Conservation (phyloP, 345 rosid species). For the Rhodomyrtus tomentosa region DNA sequence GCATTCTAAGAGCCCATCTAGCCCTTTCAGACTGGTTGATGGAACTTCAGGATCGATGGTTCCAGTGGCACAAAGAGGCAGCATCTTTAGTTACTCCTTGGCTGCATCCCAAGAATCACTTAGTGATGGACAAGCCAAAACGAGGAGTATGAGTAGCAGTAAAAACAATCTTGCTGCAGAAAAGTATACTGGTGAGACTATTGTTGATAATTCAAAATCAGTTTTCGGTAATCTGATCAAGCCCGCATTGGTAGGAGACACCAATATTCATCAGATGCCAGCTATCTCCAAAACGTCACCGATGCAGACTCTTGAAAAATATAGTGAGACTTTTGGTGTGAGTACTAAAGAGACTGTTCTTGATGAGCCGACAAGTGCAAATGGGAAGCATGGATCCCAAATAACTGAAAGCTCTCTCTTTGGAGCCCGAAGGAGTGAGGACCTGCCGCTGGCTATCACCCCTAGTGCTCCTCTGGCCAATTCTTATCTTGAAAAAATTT, state of each 20-base stretch:
- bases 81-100: constrained; percentile 16
- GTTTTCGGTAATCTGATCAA: constrained; percentile 18
- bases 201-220: constrained; percentile 22
- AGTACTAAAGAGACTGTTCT: constrained; percentile 13
- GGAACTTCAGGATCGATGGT: constrained; percentile 11
- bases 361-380: constrained; percentile 12
- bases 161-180: constrained; percentile 11
- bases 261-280: constrained; percentile 13
- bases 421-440: constrained; percentile 18
- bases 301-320: constrained; percentile 20
- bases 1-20: constrained; percentile 25
- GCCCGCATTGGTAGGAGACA: constrained; percentile 22
- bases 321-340: constrained; percentile 20
- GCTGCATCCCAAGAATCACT: constrained; percentile 17
- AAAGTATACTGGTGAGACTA: constrained; percentile 11
- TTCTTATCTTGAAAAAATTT: constrained; percentile 15
- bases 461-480: constrained; percentile 20
- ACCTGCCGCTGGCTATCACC: neutral
- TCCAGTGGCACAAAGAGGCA: constrained; percentile 19
- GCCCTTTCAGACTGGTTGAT: constrained; percentile 22
- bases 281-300: constrained; percentile 10
- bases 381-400: constrained; percentile 10
- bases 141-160: constrained; percentile 2
- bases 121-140: constrained; percentile 10
- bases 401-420: constrained; percentile 7